These are phyloP conservation scores for Euptelea pleiosperma DNA, from an alignment of 164 flowering plant genomes.

Conservation along the genomic window DNA sequence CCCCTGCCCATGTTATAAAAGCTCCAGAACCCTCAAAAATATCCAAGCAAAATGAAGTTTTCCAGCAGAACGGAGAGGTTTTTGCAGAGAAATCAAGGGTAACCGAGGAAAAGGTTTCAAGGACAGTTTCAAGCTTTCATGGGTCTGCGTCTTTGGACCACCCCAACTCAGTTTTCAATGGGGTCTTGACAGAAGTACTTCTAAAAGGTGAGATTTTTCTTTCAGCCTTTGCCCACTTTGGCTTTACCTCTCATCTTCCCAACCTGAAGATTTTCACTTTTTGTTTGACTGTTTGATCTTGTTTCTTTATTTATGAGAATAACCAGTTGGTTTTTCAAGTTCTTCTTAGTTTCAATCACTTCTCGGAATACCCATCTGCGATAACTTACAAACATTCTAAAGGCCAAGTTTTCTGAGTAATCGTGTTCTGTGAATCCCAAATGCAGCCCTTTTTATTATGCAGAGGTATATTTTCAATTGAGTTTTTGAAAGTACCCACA, in stretches of 20 bases:
- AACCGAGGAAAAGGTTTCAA: constrained; percentile 39
- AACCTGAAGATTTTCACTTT: too few relatives aligned
- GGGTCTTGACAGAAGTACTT: constrained; percentile 45
- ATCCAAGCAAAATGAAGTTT: constrained; percentile 22
- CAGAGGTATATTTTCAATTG: too few relatives aligned
- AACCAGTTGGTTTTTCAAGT: too few relatives aligned
- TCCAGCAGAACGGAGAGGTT: constrained; percentile 38
- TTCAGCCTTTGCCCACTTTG: constrained; percentile 3
- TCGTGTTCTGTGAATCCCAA: too few relatives aligned
- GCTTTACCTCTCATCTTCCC: too few relatives aligned
- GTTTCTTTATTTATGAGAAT: neutral
- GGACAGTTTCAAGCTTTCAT: constrained; percentile 30
- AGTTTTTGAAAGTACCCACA: too few relatives aligned
- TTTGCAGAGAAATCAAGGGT: constrained; percentile 53
- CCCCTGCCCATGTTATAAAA: constrained; percentile 55
- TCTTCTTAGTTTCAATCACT: neutral
- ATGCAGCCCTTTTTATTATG: too few relatives aligned
- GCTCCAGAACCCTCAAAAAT: constrained; percentile 30
- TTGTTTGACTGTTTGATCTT: constrained; percentile 5
- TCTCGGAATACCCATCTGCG: constrained; percentile 1
- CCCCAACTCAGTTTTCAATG: constrained; percentile 40
- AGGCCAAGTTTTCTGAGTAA: too few relatives aligned
- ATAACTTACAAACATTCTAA: too few relatives aligned
- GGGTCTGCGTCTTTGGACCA: constrained; percentile 34
- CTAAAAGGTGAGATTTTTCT: constrained; percentile 56